Evolutionary conservation across 2,329 filamentous ascomycete genomes (phyloP).

Genomic region (Celoporthe dispersa): DNA sequence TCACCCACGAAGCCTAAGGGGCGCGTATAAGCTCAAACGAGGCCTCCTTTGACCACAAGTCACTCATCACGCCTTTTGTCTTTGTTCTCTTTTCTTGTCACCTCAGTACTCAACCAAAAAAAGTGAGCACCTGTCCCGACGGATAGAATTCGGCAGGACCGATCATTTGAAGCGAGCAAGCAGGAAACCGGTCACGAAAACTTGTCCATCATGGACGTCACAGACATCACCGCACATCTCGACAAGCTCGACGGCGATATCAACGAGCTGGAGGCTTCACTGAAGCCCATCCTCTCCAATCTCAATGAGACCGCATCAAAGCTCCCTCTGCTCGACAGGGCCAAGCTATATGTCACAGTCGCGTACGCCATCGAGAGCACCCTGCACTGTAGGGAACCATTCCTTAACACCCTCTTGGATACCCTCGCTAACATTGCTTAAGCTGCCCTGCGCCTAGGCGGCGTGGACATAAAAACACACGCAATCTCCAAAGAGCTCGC

Average conservation of each 20-base stretch:
- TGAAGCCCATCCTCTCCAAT: slow-evolving; percentile 73
- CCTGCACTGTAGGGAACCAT: slow-evolving; percentile 71
- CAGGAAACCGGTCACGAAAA: background rate
- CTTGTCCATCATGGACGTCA: slow-evolving; percentile 46
- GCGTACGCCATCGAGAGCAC: slow-evolving; percentile 91
- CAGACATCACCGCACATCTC: slow-evolving; percentile 68
- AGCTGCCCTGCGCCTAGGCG: slow-evolving; percentile 80
- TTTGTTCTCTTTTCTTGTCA: background rate
- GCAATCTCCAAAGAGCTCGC: slow-evolving; percentile 84
- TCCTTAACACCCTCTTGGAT: background rate
- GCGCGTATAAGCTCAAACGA: background rate
- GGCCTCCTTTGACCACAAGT: background rate
- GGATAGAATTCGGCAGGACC: background rate
- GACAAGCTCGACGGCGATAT: slow-evolving; percentile 78
- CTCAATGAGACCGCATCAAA: slow-evolving; percentile 73
- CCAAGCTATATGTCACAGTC: slow-evolving; percentile 87
- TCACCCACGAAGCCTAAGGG: background rate
- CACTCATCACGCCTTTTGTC: background rate
- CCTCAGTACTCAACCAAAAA: background rate
- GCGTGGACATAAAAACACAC: slow-evolving; percentile 80
- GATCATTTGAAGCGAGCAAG: background rate
- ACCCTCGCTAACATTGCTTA: background rate
- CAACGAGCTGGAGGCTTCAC: slow-evolving; percentile 74
- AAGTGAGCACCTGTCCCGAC: background rate
- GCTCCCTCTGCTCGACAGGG: slow-evolving; percentile 90